These are phyloP conservation scores for Fusarium pseudoanthophilum DNA, from an alignment of 2,329 filamentous ascomycete genomes.

Conservation along the genomic window DNA sequence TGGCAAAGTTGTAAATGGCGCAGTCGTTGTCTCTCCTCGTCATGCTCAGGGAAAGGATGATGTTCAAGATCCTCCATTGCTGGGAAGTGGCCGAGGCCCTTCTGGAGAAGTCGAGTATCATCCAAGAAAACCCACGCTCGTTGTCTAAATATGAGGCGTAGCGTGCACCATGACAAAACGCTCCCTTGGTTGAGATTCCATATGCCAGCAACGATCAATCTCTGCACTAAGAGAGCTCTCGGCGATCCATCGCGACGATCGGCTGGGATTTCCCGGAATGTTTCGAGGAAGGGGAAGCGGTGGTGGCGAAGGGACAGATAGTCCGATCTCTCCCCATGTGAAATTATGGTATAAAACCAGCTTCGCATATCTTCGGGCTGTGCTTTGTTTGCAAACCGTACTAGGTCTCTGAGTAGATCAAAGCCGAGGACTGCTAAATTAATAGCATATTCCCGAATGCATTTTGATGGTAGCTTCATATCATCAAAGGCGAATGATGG, in stretches of 20 bases:
- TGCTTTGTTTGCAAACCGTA: not conserved
- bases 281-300: not conserved
- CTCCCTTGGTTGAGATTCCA: not conserved
- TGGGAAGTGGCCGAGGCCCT: not conserved
- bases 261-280: no score
- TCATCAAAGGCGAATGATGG: not conserved
- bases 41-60: fast-evolving
- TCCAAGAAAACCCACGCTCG: not conserved
- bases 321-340: not conserved
- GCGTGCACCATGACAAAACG: not conserved
- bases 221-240: not conserved
- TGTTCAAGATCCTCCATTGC: not conserved
- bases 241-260: not conserved
- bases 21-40: not conserved
- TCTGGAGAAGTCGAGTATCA: not conserved
- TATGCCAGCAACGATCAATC: not conserved
- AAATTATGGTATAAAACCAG: not conserved
- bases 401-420: not conserved
- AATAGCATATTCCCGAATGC: not conserved
- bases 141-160: not conserved
- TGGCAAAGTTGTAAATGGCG: not conserved
- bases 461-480: not conserved
- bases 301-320: not conserved
- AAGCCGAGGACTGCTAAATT: not conserved
- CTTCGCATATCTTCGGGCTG: not conserved